Base-by-base conservation (phyloP, 768 basidiomycete genomes). In the Agrocybe pediades region DNA sequence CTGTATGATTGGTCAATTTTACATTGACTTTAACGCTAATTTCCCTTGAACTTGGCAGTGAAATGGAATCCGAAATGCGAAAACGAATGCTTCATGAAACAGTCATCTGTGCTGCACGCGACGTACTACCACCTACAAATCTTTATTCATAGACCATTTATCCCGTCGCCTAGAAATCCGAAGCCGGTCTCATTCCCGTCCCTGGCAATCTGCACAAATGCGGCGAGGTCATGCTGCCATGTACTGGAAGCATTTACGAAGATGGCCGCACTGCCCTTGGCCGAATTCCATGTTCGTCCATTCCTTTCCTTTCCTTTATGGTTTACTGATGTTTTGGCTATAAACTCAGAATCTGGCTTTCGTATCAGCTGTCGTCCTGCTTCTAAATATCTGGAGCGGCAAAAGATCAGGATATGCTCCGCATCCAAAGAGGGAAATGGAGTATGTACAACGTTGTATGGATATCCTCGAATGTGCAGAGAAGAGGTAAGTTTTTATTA, bases 201-300 rank as follows among this genome's bases (percentile, higher is more conserved):
- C 0, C 74, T 89, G 21, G 85, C 88, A 0, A 90, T 88, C 49
- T 91, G 87, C 67, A 82, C 89, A 8, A 81, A 93, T 54, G 86
- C 93, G 0, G 90, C 93, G 0, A 76, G 92, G 19, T 88, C 88
- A 1, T 89, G 85, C 51, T 84, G 82, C 16, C 92, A 92, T 60
- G 79, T 97, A 19, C 71, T 89, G 36, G 90, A 93, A n/a, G 24
- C 39, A 19, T 36, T 36, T n/a, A 36, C 13, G 13, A 3, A 36
- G n/a, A 36, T 36, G 11, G 13, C 6, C 33, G 13, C 33, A 13
- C 11, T 36, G n/a, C 33, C 33, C 11, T 36, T 36, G 33, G 33
- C 33, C 11, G 33, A 36, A 36, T 36, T 36, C 11, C 33, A 36
- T 36, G 33, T 36, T 4, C 5, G 33, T 36, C n/a, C 29, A 7